phyloP scores from a whole-genome alignment of 1,139 yeast species.

The Kodamaea derodonti region DNA sequence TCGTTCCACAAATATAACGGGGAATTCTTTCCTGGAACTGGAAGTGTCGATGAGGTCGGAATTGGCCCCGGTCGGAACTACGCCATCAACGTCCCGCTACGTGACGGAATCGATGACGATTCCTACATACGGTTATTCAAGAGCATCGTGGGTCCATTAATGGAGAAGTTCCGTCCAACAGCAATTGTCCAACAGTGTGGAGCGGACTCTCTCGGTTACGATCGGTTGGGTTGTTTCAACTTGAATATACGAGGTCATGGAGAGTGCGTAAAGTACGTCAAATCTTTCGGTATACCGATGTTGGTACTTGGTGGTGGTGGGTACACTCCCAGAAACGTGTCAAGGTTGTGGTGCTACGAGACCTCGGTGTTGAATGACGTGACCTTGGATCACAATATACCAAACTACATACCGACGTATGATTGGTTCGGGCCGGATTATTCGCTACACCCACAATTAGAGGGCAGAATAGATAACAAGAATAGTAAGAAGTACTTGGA shows the following conservation, averaged over 20 bases:
- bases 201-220: slow-evolving; percentile 93
- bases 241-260: slow-evolving; percentile 91
- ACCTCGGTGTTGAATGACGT: slow-evolving; percentile 84
- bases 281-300: slow-evolving; percentile 83
- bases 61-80: slow-evolving; percentile 84
- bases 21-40: slow-evolving; percentile 96
- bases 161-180: slow-evolving; percentile 80
- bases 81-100: slow-evolving; percentile 86
- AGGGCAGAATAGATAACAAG: slow-evolving; percentile 85
- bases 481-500: slow-evolving; percentile 83
- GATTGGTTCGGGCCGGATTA: slow-evolving; percentile 92
- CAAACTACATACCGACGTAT: slow-evolving; percentile 75
- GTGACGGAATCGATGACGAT: slow-evolving; percentile 95
- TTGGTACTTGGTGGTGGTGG: slow-evolving; percentile 97
- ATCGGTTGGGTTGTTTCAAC: slow-evolving; percentile 89
- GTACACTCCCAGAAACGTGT: slow-evolving; percentile 92
- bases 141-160: slow-evolving; percentile 82
- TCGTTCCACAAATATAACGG: slow-evolving; percentile 95
- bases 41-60: slow-evolving; percentile 82
- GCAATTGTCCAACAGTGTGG: slow-evolving; percentile 96
- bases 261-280: slow-evolving; percentile 84
- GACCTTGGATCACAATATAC: slow-evolving; percentile 69
- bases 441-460: slow-evolving; percentile 83
- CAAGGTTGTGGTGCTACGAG: slow-evolving; percentile 93
- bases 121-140: slow-evolving; percentile 75